Base-by-base conservation (phyloP, 1,139 yeast genomes). In the Pichia sp. region DNA sequence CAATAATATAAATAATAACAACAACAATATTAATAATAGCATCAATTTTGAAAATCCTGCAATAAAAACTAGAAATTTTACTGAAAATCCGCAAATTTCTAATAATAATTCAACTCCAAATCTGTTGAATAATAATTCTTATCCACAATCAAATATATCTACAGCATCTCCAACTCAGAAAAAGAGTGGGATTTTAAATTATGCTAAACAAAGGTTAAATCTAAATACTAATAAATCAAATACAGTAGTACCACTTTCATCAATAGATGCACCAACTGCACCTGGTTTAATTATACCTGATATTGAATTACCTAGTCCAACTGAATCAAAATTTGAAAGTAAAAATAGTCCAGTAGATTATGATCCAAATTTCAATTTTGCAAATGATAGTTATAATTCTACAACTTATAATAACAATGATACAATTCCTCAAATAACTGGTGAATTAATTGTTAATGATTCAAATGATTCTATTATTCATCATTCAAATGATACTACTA, bases 1-100 rank as follows among this genome's bases (percentile, higher is more conserved):
- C n/a, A n/a, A n/a, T n/a, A n/a, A n/a, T n/a, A n/a, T n/a, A n/a
- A n/a, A n/a, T n/a, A n/a, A n/a, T n/a, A n/a, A n/a, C n/a, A 27
- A 36, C 3, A 36, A 9, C 10, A 27, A 36, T 36, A 26, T 9
- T 18, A 18, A 18, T 18, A 18, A 18, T 18, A 18, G 18, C 18
- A 18, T 18, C 30, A 36, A 36, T 25, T 39, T 32, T 6, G 9
- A 44, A 41, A 43, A 42, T 33, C 40, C 33, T 6, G 7, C 43
- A 11, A 29, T 18, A 25, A 47, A 47, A 28, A 27, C 48, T 7
- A 51, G 65, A 39, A 61, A 58, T 46, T 60, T 60, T 43, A 59
- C 64, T 4, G 56, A 63, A 18, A 25, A 7, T 30, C 60, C 61
- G n/a, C 28, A 29, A 8, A 4, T 11, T 4, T 5, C 34, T 2